These are phyloP conservation scores for Pichia nanzhaoensis DNA, from an alignment of 805 yeast species.

Conservation along the genomic window DNA sequence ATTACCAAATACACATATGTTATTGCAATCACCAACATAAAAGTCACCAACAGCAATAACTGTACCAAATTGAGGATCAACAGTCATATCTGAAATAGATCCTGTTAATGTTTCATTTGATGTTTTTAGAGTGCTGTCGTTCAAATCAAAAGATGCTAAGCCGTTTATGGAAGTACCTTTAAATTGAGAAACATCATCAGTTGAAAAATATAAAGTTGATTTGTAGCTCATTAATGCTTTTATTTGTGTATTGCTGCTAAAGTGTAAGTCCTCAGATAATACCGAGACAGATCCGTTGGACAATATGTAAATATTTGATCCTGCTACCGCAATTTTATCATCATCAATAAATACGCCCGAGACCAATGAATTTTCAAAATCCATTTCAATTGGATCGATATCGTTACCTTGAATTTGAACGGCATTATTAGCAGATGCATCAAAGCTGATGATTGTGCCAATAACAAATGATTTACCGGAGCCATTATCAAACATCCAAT, in stretches of 20 bases:
- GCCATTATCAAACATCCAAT: constrained; percentile 1
- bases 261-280: constrained; percentile 12
- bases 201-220: constrained; percentile 39
- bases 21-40: constrained; percentile 40
- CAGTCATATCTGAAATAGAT: constrained; percentile 34
- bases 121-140: constrained; percentile 33
- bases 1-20: constrained; percentile 58
- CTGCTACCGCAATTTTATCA: constrained; percentile 51
- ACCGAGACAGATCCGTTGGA: constrained; percentile 1
- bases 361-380: neutral
- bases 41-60: constrained; percentile 74
- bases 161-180: constrained; percentile 32
- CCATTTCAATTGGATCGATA: neutral
- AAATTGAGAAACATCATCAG: constrained; percentile 31
- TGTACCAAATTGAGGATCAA: constrained; percentile 35
- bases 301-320: constrained; percentile 27
- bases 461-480: constrained; percentile 10
- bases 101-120: constrained; percentile 33
- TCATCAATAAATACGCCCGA: constrained; percentile 42
- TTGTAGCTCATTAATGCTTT: constrained; percentile 31
- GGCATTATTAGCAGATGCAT: constrained; percentile 15
- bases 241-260: constrained; percentile 20
- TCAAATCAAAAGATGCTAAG: constrained; percentile 46
- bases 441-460: constrained; percentile 20
- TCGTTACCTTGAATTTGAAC: constrained; percentile 10